phyloP scores from a whole-genome alignment of 345 rosid species.

The Ailanthus altissimus region DNA sequence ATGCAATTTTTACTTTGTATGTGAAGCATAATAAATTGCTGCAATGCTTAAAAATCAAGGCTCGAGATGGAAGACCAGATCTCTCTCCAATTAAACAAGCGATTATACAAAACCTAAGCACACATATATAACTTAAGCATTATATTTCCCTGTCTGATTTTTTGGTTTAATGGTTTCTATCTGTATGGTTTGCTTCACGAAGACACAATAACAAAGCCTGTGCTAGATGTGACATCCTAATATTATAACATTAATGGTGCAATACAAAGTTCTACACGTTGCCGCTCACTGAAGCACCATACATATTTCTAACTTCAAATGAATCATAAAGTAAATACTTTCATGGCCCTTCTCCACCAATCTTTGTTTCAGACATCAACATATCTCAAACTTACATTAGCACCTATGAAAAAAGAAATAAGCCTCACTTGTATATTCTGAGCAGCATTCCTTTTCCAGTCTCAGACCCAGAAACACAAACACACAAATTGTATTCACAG shows the following conservation, averaged over 20 bases:
- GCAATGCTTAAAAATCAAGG: neutral
- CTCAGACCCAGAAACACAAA: neutral
- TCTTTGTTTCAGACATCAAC: neutral
- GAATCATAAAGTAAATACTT: too few relatives aligned
- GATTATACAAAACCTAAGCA: neutral
- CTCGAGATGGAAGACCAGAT: neutral
- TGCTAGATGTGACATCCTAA: neutral
- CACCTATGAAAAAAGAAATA: neutral
- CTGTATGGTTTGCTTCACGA: neutral
- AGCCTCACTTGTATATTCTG: neutral
- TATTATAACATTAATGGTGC: neutral
- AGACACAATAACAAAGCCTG: neutral
- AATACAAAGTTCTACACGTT: neutral
- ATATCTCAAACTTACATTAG: neutral
- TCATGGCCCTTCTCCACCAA: neutral
- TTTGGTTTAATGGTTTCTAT: neutral
- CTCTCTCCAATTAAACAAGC: neutral
- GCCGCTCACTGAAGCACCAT: neutral
- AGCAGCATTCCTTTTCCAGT: neutral
- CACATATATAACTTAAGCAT: neutral
- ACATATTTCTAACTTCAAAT: neutral
- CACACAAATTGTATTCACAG: too few relatives aligned
- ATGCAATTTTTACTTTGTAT: neutral
- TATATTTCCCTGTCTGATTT: neutral
- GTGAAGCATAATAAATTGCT: neutral